phyloP scores from a whole-genome alignment of 495 filamentous ascomycete genomes.

The Astrothelium subdiscretum region DNA sequence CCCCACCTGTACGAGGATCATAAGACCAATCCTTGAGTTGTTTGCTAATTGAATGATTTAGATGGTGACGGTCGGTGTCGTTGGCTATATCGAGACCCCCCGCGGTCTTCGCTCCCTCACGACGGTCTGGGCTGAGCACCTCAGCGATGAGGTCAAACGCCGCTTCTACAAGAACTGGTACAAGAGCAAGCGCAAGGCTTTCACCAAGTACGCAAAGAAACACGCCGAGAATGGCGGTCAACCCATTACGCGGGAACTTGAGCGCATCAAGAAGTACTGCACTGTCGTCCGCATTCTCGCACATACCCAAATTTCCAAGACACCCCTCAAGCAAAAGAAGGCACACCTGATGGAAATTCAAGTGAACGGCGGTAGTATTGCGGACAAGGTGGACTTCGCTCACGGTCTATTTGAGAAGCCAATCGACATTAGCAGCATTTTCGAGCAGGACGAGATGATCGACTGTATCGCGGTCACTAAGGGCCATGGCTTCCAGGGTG shows the following conservation, averaged over 20 bases:
- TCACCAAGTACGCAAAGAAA: slow-evolving; percentile 99
- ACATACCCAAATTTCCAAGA: slow-evolving; percentile 99
- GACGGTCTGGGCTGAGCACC: slow-evolving; percentile 98
- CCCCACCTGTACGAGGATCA: slow-evolving; percentile 75
- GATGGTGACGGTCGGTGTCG: slow-evolving; percentile 98
- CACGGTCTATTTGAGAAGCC: slow-evolving; percentile 96
- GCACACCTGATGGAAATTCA: slow-evolving; percentile 99
- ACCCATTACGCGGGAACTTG: slow-evolving; percentile 88
- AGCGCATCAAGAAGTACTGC: slow-evolving; percentile 99
- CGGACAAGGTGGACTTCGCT: slow-evolving; percentile 94
- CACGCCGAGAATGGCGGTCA: slow-evolving; percentile 84
- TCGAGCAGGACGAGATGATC: slow-evolving; percentile 99
- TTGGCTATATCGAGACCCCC: slow-evolving; percentile 99
- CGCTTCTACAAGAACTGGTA: slow-evolving; percentile 99
- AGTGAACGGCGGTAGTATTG: slow-evolving; percentile 90
- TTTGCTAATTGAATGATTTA: slow-evolving; percentile 47
- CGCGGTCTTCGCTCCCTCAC: slow-evolving; percentile 98
- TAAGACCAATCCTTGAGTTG: slow-evolving; percentile 17
- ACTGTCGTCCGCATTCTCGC: slow-evolving; percentile 97
- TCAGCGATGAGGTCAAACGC: slow-evolving; percentile 95
- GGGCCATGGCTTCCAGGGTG: slow-evolving; percentile 97
- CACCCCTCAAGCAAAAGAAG: slow-evolving; percentile 99
- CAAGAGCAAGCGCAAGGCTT: slow-evolving; percentile 99
- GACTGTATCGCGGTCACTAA: slow-evolving; percentile 99
- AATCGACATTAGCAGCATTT: slow-evolving; percentile 82